Percentiles rank a stretch among this genome's conserved stretches.
Conservation (phyloP, 23 red algal species). For the Agarophyton chilense region DNA sequence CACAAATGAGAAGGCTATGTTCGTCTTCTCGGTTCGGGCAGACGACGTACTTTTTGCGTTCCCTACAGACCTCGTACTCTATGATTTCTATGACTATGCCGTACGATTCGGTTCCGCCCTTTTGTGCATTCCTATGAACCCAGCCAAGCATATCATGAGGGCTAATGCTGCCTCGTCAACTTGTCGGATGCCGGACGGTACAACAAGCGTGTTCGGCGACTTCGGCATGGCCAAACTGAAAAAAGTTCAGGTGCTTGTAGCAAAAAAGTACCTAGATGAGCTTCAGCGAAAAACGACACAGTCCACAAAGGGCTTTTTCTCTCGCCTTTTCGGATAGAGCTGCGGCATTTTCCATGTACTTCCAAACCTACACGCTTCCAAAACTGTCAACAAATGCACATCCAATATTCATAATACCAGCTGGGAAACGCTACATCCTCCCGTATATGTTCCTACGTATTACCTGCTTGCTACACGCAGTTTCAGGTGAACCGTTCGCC, state of each 20-base stretch:
- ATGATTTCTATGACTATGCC: conserved; percentile 72
- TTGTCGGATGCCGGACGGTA: conserved; percentile 47
- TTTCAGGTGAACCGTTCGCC: conserved; percentile 58
- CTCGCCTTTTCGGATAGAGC: conserved; percentile 41
- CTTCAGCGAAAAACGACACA: background rate
- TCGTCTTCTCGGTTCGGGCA: conserved; percentile 22
- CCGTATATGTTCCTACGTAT: too few relatives aligned
- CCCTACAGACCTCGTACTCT: conserved; percentile 44
- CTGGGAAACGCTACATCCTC: too few relatives aligned
- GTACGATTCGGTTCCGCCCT: conserved; percentile 57
- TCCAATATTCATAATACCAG: too few relatives aligned
- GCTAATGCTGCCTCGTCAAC: conserved; percentile 30
- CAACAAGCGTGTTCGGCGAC: conserved; percentile 51
- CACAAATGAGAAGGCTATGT: conserved; percentile 33
- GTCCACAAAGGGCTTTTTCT: conserved; percentile 17
- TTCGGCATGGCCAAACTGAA: conserved; percentile 50
- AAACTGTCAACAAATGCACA: too few relatives aligned
- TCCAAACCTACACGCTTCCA: too few relatives aligned
- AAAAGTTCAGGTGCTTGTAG: conserved; percentile 34
- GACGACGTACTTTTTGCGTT: conserved; percentile 31
- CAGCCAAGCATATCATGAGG: conserved; percentile 52
- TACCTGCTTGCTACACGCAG: conserved; percentile 55
- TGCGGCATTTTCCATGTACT: too few relatives aligned
- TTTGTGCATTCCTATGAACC: conserved; percentile 68
- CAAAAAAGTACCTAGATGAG: conserved; percentile 30